Evolutionary conservation across 192 early-diverging fungal genomes (phyloP).

Genomic region (Coemansia pectinata): DNA sequence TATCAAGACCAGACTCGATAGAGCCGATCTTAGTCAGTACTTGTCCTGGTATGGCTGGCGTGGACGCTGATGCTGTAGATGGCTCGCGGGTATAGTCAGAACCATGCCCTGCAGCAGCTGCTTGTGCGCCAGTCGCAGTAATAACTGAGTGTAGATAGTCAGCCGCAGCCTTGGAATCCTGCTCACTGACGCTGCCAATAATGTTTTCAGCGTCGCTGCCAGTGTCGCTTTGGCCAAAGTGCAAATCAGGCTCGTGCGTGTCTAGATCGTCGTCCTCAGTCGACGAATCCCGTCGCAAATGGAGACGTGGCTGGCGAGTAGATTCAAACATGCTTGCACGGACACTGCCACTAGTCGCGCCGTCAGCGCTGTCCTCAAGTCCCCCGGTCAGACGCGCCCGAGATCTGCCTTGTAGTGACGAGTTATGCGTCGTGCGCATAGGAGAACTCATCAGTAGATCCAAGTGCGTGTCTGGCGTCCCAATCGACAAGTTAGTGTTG

Average conservation of each 20-base stretch:
- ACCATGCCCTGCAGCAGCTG: neutral
- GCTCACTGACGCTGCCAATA: slow-evolving; percentile 5
- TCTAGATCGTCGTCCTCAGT: slow-evolving; percentile 42
- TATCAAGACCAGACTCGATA: slow-evolving; percentile 23
- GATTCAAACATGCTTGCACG: slow-evolving; percentile 29
- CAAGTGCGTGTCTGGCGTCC: slow-evolving; percentile 22
- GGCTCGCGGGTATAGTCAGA: slow-evolving; percentile 18
- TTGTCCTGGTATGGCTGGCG: slow-evolving; percentile 10
- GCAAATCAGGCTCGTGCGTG: slow-evolving; percentile 46
- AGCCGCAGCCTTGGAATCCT: slow-evolving; percentile 19
- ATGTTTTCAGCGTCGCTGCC: slow-evolving; percentile 43
- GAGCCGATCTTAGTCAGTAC: slow-evolving; percentile 30
- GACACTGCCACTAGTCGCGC: neutral
- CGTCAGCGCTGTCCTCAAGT: slow-evolving; percentile 14
- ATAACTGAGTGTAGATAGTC: slow-evolving; percentile 31
- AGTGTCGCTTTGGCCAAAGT: slow-evolving; percentile 47
- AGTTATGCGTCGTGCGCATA: slow-evolving; percentile 22
- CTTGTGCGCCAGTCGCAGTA: slow-evolving; percentile 4
- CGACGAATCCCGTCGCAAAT: slow-evolving; percentile 31
- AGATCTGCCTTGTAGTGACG: slow-evolving; percentile 13
- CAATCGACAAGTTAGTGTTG: slow-evolving; percentile 5
- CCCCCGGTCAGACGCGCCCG: slow-evolving; percentile 18
- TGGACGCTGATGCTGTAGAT: slow-evolving; percentile 18
- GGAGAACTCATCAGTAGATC: slow-evolving; percentile 44
- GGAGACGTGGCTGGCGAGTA: slow-evolving; percentile 18